phyloP scores from a whole-genome alignment of 1,139 yeast genomes.

The Candida sp. region DNA sequence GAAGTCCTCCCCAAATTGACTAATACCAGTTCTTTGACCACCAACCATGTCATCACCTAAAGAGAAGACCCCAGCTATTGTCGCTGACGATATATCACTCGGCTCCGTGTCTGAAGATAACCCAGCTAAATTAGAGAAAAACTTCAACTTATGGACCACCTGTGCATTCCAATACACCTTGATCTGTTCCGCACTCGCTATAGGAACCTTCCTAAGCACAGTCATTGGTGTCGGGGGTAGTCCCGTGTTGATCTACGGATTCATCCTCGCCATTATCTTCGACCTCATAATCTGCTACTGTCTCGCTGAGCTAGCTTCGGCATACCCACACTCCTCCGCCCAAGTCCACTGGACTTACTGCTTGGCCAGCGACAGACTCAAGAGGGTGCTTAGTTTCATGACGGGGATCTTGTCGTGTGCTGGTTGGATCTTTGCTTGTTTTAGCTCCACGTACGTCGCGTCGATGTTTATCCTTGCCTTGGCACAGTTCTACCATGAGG shows the following conservation, averaged over 20 bases:
- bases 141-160: constrained; percentile 27
- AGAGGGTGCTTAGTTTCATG: constrained; percentile 19
- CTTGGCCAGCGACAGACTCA: constrained; percentile 23
- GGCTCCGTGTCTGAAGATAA: not conserved
- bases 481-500: constrained; percentile 33
- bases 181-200: constrained; percentile 29
- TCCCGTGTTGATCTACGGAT: constrained; percentile 27
- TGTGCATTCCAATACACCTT: constrained; percentile 26
- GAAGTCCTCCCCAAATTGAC: not conserved
- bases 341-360: constrained; percentile 34
- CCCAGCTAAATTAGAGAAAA: constrained; percentile 17
- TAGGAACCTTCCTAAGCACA: constrained; percentile 28
- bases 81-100: not conserved
- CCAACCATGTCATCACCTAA: not conserved
- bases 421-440: constrained; percentile 44
- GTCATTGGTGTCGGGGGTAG: constrained; percentile 32
- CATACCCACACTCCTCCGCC: constrained; percentile 32
- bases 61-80: not conserved
- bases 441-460: constrained; percentile 35
- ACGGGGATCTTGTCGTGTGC: constrained; percentile 49
- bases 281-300: constrained; percentile 26
- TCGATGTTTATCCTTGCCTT: constrained; percentile 46
- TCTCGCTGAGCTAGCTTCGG: constrained; percentile 31
- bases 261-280: constrained; percentile 22
- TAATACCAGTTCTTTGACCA: not conserved